Evolutionary conservation across 495 filamentous ascomycete species (phyloP).

Genomic region (Penicillium antarcticum): DNA sequence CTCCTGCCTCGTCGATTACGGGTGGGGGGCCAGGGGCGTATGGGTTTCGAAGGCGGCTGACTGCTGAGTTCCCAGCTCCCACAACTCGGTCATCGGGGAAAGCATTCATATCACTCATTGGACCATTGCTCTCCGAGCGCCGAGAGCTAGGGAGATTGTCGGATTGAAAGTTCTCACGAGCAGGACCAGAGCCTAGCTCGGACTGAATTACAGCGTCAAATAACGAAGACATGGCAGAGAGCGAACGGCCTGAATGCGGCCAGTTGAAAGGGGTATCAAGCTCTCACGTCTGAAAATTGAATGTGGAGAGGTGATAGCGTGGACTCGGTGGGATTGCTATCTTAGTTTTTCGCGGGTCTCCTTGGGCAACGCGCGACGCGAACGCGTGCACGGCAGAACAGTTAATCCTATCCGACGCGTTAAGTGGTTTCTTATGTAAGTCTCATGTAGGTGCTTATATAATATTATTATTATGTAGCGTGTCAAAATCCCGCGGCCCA

Average conservation of each 20-base stretch:
- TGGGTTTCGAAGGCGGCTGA: slow-evolving; percentile 56
- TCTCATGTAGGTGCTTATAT: no score
- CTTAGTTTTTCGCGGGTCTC: slow-evolving; percentile 12
- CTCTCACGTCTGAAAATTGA: slow-evolving; percentile 10
- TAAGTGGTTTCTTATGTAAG: slow-evolving; percentile 9
- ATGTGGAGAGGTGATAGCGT: slow-evolving; percentile 2
- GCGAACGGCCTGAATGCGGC: slow-evolving; percentile 23
- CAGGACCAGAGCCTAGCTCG: slow-evolving; percentile 41
- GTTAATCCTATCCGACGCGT: slow-evolving; percentile 5
- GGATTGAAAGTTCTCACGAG: slow-evolving; percentile 36
- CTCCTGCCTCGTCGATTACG: slow-evolving; percentile 83
- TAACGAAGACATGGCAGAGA: slow-evolving; percentile 47
- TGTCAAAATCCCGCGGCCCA: no score
- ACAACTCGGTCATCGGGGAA: slow-evolving; percentile 63
- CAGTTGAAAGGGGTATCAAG: slow-evolving; percentile 2
- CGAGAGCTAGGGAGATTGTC: slow-evolving; percentile 44
- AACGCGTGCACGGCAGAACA: slow-evolving; percentile 3
- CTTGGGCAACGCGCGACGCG: slow-evolving; percentile 9
- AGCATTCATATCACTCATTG: slow-evolving; percentile 50
- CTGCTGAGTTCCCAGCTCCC: slow-evolving; percentile 49
- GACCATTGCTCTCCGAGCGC: slow-evolving; percentile 52
- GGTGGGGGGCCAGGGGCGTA: slow-evolving; percentile 66
- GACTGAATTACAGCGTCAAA: slow-evolving; percentile 52
- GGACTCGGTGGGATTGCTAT: slow-evolving; percentile 5
- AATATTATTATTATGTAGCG: no score